Base-by-base conservation (phyloP, 2,329 filamentous ascomycete genomes). In the Nigrospora sphaerica region DNA sequence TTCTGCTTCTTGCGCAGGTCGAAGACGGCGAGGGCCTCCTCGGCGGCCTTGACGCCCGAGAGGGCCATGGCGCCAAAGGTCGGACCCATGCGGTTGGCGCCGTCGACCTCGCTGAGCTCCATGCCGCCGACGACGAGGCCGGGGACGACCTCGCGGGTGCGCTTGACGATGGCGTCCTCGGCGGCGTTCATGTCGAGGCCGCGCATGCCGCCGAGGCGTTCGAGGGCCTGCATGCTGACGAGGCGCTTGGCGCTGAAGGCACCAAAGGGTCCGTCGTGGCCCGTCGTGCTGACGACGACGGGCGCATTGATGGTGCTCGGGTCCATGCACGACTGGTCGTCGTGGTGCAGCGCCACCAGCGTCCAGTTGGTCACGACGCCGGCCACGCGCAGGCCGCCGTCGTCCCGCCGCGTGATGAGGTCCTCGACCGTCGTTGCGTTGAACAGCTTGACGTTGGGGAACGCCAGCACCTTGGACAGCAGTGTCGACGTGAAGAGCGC, bases 351-450 rank as follows among this genome's bases (percentile, higher is more conserved):
- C 38, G 84, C 81, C 42, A 95, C 90, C 23, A 95, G 78, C 1
- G 90, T 95, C 90, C 90, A 96, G 78, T 96, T 96, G 60, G 88
- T 95, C 46, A 96, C 91, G 2, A 95, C 90, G 58, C 90, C 90
- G 10, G 88, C 86, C 54, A 95, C 83, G 52, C 86, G 82, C 38
- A 95, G 69, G 11, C 72, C 69, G 2, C 69, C 68, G 37, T 67
- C 62, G 40, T 70, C 66, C 12, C 80, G 80, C 39, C 90, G 86
- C 17, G 90, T 95, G 68, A 96, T 92, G 52, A 96, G 74, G 61
- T 96, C 90, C 71, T 96, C 91, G 38, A 96, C 90, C 17, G 86
- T 78, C 33, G 91, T 95, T 34, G 90, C 90, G 64, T 96, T 96
- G 81, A 95, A 96, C 52, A 96, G 82, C 80, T 96, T 96, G 61